These are phyloP conservation scores for Salicornia ramosissima DNA, from an alignment of 148 eudicot genomes.

Conservation along the genomic window DNA sequence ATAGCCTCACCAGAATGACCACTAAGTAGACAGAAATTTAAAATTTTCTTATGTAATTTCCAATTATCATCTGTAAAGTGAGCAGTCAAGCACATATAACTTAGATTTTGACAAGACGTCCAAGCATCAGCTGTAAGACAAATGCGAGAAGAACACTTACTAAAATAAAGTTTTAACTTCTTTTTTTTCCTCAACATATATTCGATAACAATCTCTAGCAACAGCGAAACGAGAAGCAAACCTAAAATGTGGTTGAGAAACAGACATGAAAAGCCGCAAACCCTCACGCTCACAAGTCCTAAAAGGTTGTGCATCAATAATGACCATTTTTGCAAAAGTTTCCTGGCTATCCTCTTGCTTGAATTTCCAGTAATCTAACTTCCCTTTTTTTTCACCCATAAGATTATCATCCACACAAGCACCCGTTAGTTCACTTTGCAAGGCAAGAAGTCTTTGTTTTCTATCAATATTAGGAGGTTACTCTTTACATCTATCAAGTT, in stretches of 20 bases:
- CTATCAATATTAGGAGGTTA: constrained; percentile 5
- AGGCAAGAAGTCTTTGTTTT: neutral
- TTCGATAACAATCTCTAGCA: constrained; percentile 4
- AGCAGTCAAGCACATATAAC: constrained; percentile 17
- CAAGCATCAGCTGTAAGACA: constrained; percentile 11
- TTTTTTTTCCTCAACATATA: neutral
- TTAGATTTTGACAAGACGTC: constrained; percentile 13
- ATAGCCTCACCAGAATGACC: constrained; percentile 14
- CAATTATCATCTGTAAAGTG: constrained; percentile 17
- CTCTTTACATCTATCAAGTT: neutral
- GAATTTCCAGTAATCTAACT: neutral
- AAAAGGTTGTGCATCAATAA: constrained; percentile 18
- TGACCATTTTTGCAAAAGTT: constrained; percentile 16
- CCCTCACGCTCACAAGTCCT: constrained; percentile 12
- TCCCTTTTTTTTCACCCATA: neutral
- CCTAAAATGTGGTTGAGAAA: neutral
- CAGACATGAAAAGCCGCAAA: neutral
- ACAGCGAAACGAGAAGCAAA: neutral
- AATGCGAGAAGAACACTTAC: neutral
- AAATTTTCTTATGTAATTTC: constrained; percentile 13
- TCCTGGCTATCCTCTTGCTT: neutral
- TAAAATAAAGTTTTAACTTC: neutral
- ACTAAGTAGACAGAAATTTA: constrained; percentile 15
- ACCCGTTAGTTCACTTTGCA: neutral
- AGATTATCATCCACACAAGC: neutral